Evolutionary conservation across 805 yeast genomes (phyloP).

Genomic region (Diddensiella caesifluorescens): DNA sequence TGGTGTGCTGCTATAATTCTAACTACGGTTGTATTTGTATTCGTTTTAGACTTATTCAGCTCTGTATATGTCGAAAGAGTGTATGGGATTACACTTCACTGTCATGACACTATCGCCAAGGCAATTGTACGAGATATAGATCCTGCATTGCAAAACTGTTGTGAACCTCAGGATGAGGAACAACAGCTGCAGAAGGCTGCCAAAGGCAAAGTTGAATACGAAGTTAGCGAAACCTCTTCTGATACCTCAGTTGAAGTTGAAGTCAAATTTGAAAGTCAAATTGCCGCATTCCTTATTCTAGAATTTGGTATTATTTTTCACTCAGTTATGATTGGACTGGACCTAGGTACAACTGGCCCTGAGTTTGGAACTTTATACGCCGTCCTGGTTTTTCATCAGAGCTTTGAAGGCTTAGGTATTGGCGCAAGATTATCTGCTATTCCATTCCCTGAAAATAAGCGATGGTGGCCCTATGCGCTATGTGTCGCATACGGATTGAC

Average conservation of each 20-base stretch:
- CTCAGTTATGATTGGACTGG: constrained; percentile 67
- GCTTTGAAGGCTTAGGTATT: constrained; percentile 74
- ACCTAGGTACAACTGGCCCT: constrained; percentile 58
- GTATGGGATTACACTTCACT: constrained; percentile 30
- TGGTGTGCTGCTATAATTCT: constrained; percentile 53
- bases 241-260: constrained; percentile 8
- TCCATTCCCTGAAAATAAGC: constrained; percentile 44
- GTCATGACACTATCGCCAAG: constrained; percentile 24
- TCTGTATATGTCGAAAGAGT: constrained; percentile 39
- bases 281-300: constrained; percentile 48
- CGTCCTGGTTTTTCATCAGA: constrained; percentile 68
- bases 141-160: too few species aligned
- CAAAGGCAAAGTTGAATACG: constrained; percentile 6
- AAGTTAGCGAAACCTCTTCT: constrained; percentile 1
- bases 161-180: too few species aligned
- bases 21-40: constrained; percentile 42
- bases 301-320: constrained; percentile 74
- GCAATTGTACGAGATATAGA: too few species aligned
- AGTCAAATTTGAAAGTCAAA: constrained; percentile 29
- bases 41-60: constrained; percentile 44
- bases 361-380: constrained; percentile 60
- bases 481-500: constrained; percentile 50
- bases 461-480: constrained; percentile 49
- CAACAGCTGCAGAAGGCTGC: too few species aligned
- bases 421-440: constrained; percentile 64